Evolutionary conservation across 805 yeast species (phyloP), one percentile per base, ranked within the genome.

Genomic region (Ogataea minuta): DNA sequence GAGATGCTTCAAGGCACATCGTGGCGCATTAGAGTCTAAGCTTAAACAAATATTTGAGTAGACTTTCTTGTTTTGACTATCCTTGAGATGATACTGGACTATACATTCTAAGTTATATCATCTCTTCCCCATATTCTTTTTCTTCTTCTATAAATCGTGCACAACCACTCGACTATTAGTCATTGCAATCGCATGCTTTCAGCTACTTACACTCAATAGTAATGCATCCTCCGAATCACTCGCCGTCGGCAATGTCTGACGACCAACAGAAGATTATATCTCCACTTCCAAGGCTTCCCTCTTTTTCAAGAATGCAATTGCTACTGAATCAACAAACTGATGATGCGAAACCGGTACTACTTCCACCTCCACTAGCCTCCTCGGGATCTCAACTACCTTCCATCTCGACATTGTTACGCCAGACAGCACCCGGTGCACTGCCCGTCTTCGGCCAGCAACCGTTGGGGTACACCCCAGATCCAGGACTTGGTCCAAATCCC

Each of bases 271-370:
- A 23, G 16, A 17, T 15, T 6, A 6, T 28, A 15, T 16, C 31
- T 8, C 31, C 33, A n/a, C 13, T 20, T 10, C 36, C 36, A 4
- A 28, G 39, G 19, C 30, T 39, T 10, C 47, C 47, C 4, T 43
- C 44, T 1, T 39, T 43, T 19, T 28, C 26, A 10, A 38, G 39
- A 15, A 32, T 43, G 10, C 41, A 43, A 11, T 32, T 32, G 11
- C 38, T 36, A 7, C 27, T 36, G 7, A 28, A 31, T 2, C 17
- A 19, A 8, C 8, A 19, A 8, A 8, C 21, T 5, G 21, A 5
- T 8, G 21, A 19, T 19, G 15, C 24, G 3, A n/a, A 10, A n/a
- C 12, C 33, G 23, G 20, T 23, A 3, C 38, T 31, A 23, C 41
- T 40, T 3, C 39, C 44, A 5, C 33, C 42, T 25, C 21, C 5